Conservation (phyloP, 306 rosid genomes). For the Begonia peltatifolia region DNA sequence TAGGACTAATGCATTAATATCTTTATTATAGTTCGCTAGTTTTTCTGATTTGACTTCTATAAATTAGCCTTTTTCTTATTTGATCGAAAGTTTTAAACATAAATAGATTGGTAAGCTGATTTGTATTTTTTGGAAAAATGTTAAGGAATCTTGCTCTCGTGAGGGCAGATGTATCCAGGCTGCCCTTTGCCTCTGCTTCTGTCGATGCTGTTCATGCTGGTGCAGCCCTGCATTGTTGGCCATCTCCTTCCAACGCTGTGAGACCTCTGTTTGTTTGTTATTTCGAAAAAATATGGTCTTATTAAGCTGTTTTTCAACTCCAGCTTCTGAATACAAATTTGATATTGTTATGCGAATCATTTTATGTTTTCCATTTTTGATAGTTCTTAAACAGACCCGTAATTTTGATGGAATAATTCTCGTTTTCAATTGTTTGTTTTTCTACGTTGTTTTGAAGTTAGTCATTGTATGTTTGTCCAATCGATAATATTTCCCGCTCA, state of each 20-base stretch:
- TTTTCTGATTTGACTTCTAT: not conserved
- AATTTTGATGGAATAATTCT: not conserved
- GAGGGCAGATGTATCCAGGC: constrained; percentile 94
- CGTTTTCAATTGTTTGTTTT: not conserved
- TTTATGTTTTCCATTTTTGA: no score
- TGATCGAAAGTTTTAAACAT: no score
- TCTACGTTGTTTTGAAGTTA: not conserved
- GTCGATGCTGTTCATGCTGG: constrained; percentile 94
- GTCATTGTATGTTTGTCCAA: constrained; percentile 3
- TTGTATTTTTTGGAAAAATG: constrained; percentile 18
- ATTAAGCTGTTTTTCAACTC: no score
- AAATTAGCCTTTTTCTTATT: not conserved
- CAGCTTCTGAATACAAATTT: no score
- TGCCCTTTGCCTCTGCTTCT: constrained; percentile 74
- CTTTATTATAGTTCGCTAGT: no score
- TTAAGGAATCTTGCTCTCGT: constrained; percentile 90
- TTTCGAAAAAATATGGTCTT: no score
- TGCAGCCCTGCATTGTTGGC: constrained; percentile 96
- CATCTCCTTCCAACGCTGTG: constrained; percentile 93
- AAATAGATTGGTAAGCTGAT: not conserved
- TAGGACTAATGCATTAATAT: no score
- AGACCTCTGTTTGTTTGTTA: constrained; percentile 10
- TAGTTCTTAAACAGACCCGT: no score
- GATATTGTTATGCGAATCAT: no score
- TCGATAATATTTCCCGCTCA: constrained; percentile 3